Conservation (phyloP, 2,329 filamentous ascomycete species). For the Celoporthe dispersa region DNA sequence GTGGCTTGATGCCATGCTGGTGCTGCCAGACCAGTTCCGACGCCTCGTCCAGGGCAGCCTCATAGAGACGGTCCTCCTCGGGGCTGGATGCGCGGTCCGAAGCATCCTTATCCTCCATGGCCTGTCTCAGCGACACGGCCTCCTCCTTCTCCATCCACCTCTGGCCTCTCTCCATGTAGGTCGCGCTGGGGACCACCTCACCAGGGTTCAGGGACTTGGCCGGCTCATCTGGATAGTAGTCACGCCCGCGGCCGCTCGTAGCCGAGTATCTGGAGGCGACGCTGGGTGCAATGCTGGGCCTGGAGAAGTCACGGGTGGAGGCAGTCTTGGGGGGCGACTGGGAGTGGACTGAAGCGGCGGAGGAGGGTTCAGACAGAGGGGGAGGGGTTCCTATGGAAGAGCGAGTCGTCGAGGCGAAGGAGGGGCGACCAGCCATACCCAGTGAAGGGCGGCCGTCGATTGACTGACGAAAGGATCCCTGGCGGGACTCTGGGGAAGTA, state of each 20-base stretch:
- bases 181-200: slow-evolving; percentile 66
- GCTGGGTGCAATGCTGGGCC: slow-evolving; percentile 52
- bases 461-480: slow-evolving; percentile 41
- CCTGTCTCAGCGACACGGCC: slow-evolving; percentile 69
- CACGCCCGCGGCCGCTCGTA: slow-evolving; percentile 49
- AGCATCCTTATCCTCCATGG: slow-evolving; percentile 74
- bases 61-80: slow-evolving; percentile 67
- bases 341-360: slow-evolving; percentile 28
- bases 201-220: slow-evolving; percentile 57
- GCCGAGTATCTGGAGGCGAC: slow-evolving; percentile 56
- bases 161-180: slow-evolving; percentile 74
- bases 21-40: slow-evolving; percentile 81
- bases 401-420: slow-evolving; percentile 41
- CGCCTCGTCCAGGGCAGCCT: slow-evolving; percentile 75
- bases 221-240: slow-evolving; percentile 55
- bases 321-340: slow-evolving; percentile 29
- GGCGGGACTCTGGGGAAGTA: slow-evolving; percentile 33
- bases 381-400: slow-evolving; percentile 34
- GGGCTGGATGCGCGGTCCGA: slow-evolving; percentile 49
- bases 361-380: slow-evolving; percentile 34
- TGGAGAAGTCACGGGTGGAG: slow-evolving; percentile 32
- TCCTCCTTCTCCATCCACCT: slow-evolving; percentile 84
- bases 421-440: slow-evolving; percentile 38
- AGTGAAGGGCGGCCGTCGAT: slow-evolving; percentile 36
- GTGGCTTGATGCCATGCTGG: slow-evolving; percentile 60